Base-by-base conservation (phyloP, 768 basidiomycete species). In the Lactarius vividus region DNA sequence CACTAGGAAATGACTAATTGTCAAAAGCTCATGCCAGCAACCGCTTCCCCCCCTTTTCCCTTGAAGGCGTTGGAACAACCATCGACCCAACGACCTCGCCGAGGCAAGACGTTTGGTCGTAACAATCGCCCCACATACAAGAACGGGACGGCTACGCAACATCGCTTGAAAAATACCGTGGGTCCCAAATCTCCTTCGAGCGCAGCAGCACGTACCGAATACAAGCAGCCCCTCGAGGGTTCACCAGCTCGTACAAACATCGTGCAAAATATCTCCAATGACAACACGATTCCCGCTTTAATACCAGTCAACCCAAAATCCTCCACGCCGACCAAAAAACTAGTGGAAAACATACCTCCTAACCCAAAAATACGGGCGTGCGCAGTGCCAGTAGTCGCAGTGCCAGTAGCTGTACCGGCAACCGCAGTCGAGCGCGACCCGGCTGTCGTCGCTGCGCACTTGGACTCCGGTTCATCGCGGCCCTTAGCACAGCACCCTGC, bases 381-480 rank as follows among this genome's bases (percentile, higher is more conserved):
- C 31, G 55, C 33, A 56, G 29, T 6, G 11, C 18, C 8, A 31
- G 10, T 31, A 31, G 3, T 31, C 18, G 55, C 33, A 56, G 29
- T 13, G 11, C 18, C 7, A 31, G 18, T 9, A 31, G 2, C n/a
- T 35, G 4, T 26, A 18, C 18, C 59, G 1, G 16, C 9, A 18
- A 49, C n/a, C 23, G 23, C 18, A 31, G 39, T 66, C n/a, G 16
- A 57, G 29, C 7, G 18, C 8, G 61, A 62, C 56, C 56, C 56
- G 3, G 56, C 60, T 13, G 31, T 62, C 23, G 4, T 66, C 31
- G 35, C 1, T 16, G 55, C 20, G 20, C n/a, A 16, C 20, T 2
- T 29, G 8, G 31, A 18, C 26, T 33, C 29, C 20, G 2, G 26
- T 11, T 7, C 33, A 28, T 40, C 23, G 16, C 64, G 9, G 18